A percentile compares a stretch with the other conserved stretches of the same genome.
phyloP scores from a whole-genome alignment of 1,284 basidiomycete genomes.

The Hortiboletus rubellus region DNA sequence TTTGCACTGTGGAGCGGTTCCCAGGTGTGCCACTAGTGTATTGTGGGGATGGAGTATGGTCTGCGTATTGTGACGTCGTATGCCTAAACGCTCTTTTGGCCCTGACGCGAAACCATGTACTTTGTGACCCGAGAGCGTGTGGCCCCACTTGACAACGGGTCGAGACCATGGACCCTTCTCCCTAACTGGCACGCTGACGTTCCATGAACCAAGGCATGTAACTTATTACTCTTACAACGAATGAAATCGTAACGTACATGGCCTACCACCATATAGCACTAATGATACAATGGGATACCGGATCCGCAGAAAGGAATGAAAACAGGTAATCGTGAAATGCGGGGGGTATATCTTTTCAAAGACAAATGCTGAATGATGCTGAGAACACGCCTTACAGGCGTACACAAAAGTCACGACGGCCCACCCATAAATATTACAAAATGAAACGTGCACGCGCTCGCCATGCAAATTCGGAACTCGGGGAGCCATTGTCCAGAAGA shows the following conservation, averaged over 20 bases:
- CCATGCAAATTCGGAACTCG: constrained; percentile 7
- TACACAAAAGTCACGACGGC: constrained; percentile 6
- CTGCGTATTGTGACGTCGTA: constrained; percentile 1
- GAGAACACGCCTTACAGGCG: constrained; percentile 11
- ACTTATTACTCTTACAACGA: constrained; percentile 12
- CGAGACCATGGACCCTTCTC: constrained; percentile 4
- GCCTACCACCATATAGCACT: constrained; percentile 18
- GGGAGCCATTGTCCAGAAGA: constrained; percentile 1
- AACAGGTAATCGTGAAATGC: constrained; percentile 11
- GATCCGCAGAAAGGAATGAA: constrained; percentile 20
- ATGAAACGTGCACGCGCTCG: constrained; percentile 9
- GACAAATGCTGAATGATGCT: constrained; percentile 18
- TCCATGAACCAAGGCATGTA: constrained; percentile 4
- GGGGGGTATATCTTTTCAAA: constrained; percentile 21
- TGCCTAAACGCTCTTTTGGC: neutral
- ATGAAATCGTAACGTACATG: constrained; percentile 18
- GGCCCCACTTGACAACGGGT: constrained; percentile 13
- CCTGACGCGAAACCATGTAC: neutral
- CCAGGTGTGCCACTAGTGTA: neutral
- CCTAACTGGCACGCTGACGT: neutral
- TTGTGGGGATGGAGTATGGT: neutral
- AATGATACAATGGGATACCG: constrained; percentile 32
- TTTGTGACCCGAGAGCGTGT: constrained; percentile 10
- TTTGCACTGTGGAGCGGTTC: neutral
- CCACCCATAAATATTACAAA: constrained; percentile 28